Percentiles rank a stretch among this genome's conserved stretches.
phyloP scores from a whole-genome alignment of 2,329 filamentous ascomycete species.

The Penicillium capsulatum region DNA sequence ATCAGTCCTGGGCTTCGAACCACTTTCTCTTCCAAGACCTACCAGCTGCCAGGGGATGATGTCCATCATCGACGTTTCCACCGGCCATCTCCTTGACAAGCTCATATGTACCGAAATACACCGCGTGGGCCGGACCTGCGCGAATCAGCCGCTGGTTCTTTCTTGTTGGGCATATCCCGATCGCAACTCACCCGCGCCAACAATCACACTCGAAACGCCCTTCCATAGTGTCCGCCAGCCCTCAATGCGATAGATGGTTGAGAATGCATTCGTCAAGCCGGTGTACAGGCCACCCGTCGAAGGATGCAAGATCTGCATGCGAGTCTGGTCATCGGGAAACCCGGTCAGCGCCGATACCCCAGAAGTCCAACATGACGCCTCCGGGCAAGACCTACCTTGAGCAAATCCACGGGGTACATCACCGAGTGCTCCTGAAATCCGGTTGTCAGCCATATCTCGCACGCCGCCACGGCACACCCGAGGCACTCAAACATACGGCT shows the following conservation, averaged over 20 bases:
- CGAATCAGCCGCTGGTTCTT: constrained; percentile 20
- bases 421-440: constrained; percentile 81
- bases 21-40: constrained; percentile 31
- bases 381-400: constrained; percentile 66
- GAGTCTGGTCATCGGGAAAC: constrained; percentile 60
- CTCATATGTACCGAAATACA: constrained; percentile 98
- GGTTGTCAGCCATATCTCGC: constrained; percentile 16
- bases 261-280: constrained; percentile 85
- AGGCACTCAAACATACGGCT: constrained; percentile 59
- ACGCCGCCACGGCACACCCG: neutral
- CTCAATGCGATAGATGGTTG: constrained; percentile 85
- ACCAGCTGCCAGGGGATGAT: constrained; percentile 93
- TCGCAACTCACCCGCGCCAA: constrained; percentile 73
- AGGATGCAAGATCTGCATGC: constrained; percentile 94
- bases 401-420: constrained; percentile 97
- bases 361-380: neutral
- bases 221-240: constrained; percentile 90
- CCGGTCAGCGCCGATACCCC: constrained; percentile 14
- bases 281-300: constrained; percentile 76
- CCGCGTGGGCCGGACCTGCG: constrained; percentile 87
- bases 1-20: constrained; percentile 9
- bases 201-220: constrained; percentile 91
- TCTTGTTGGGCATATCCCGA: neutral
- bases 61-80: constrained; percentile 75
- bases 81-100: constrained; percentile 94